These are phyloP conservation scores for Malassezia furfur DNA, from an alignment of 1,284 basidiomycete genomes.

Conservation along the genomic window DNA sequence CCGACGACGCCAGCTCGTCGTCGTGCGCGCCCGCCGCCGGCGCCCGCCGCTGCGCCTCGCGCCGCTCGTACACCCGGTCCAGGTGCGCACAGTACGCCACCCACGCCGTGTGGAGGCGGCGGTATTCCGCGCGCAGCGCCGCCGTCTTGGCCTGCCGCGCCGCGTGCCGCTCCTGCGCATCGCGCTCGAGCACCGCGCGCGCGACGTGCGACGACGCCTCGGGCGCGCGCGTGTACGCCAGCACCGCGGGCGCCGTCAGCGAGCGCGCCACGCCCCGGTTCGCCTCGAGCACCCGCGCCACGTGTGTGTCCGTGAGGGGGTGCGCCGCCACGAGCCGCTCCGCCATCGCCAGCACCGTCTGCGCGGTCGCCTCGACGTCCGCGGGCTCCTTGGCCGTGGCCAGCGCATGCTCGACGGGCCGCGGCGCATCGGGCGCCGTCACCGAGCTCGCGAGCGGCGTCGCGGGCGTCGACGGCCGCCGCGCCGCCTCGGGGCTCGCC, in stretches of 20 bases:
- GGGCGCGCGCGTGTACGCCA: neutral
- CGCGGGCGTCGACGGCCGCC: no score
- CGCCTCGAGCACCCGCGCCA: neutral
- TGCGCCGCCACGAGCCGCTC: constrained; percentile 5
- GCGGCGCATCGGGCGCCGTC: no score
- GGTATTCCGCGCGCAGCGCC: constrained; percentile 31
- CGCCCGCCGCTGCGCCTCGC: constrained; percentile 19
- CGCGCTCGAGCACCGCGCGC: neutral
- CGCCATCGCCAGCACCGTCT: constrained; percentile 1
- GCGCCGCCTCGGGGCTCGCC: neutral
- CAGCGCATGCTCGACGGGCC: no score
- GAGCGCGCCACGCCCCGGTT: neutral
- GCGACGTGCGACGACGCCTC: neutral
- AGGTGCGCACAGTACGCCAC: constrained; percentile 33
- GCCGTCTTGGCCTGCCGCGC: constrained; percentile 22
- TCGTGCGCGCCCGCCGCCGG: neutral
- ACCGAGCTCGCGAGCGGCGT: no score
- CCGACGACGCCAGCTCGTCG: neutral
- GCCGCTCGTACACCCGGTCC: constrained; percentile 30
- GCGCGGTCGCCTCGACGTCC: neutral
- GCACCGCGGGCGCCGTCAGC: neutral
- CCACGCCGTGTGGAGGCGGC: constrained; percentile 37
- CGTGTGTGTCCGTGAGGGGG: neutral
- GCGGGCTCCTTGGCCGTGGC: neutral
- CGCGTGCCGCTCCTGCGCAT: neutral